phyloP scores from a whole-genome alignment of 2,329 filamentous ascomycete genomes.

The Fusarium sp. region DNA sequence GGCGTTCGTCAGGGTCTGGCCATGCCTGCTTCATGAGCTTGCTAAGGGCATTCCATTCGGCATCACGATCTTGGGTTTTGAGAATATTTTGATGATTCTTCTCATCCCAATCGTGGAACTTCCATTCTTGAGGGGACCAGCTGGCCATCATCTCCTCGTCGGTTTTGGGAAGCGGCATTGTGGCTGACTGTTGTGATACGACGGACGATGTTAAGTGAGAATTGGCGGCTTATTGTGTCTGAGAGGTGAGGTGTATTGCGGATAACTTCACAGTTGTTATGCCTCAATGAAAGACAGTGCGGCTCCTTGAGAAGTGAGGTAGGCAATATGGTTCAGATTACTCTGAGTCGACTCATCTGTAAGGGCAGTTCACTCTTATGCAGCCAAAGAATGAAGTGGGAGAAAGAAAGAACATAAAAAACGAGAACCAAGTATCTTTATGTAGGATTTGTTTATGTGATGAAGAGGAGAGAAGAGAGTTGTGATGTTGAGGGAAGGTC shows the following conservation, averaged over 20 bases:
- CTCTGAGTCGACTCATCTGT: background rate
- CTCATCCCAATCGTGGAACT: background rate
- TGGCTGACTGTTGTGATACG: background rate
- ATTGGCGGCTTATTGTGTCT: fast-evolving
- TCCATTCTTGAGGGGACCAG: background rate
- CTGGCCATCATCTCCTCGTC: background rate
- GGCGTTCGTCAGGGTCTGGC: background rate
- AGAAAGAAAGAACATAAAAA: fast-evolving
- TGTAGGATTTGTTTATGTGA: background rate
- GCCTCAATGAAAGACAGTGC: background rate
- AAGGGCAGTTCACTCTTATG: background rate
- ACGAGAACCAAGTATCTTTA: fast-evolving
- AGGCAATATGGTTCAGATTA: background rate
- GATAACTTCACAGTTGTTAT: background rate
- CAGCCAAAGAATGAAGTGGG: background rate
- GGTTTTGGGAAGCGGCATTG: background rate
- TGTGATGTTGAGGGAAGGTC: fast-evolving
- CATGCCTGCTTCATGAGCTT: background rate
- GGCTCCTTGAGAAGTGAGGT: background rate
- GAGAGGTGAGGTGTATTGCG: fast-evolving
- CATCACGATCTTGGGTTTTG: fast-evolving
- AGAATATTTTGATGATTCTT: background rate
- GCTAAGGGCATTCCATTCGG: fast-evolving
- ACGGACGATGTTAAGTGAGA: background rate
- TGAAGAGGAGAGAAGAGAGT: background rate